Evolutionary conservation across 169 alveolate species (phyloP).

Genomic region (Babesia gibsoni): DNA sequence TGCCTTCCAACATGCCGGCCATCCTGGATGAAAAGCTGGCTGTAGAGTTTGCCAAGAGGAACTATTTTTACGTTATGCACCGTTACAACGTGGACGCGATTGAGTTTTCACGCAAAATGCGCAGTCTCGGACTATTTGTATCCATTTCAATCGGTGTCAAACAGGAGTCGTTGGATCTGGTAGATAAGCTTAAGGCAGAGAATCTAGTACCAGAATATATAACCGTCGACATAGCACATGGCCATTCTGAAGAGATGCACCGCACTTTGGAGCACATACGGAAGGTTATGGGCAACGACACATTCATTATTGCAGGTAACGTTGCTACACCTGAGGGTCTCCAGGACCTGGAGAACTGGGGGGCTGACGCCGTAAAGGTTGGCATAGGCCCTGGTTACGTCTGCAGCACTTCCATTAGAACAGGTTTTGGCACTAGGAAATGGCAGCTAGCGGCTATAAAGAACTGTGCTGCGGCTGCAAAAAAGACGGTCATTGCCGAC

Average conservation of each 20-base stretch:
- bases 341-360: constrained; percentile 78
- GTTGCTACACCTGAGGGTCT: constrained; percentile 90
- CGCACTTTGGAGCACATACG: constrained; percentile 34
- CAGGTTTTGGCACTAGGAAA: constrained; percentile 86
- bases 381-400: constrained; percentile 97
- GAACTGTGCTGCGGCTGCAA: constrained; percentile 73
- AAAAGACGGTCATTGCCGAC: constrained; percentile 87
- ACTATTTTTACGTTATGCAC: constrained; percentile 62
- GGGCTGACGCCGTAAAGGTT: constrained; percentile 85
- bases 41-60: constrained; percentile 39
- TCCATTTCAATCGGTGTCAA: constrained; percentile 58
- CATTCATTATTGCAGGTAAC: constrained; percentile 89
- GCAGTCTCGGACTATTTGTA: constrained; percentile 19
- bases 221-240: constrained; percentile 60
- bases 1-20: constrained; percentile 65
- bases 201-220: constrained; percentile 45
- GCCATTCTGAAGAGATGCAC: constrained; percentile 31
- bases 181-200: constrained; percentile 29
- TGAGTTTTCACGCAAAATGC: constrained; percentile 41
- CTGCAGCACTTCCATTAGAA: constrained; percentile 86
- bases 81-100: constrained; percentile 42
- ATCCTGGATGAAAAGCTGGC: constrained; percentile 55
- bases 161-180: constrained; percentile 30
- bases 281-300: constrained; percentile 13
- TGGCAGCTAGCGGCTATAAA: constrained; percentile 89